phyloP scores from a whole-genome alignment of 1,139 yeast genomes.

The Saccharomycopsis hybrid region DNA sequence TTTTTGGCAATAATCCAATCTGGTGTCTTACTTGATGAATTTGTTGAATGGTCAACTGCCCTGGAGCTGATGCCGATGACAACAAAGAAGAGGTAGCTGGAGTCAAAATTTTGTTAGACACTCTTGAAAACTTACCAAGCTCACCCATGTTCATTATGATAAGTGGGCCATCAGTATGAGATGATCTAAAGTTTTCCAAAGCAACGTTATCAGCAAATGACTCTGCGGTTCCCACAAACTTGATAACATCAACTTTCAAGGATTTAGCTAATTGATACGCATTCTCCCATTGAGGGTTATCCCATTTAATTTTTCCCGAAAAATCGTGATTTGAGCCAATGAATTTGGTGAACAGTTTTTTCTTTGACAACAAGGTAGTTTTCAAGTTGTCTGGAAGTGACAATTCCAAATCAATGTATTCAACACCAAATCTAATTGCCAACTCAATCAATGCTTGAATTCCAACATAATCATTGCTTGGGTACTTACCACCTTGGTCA shows the following conservation, averaged over 20 bases:
- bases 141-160: slow-evolving; percentile 81
- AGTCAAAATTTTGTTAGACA: slow-evolving; percentile 66
- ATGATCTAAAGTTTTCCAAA: slow-evolving; percentile 60
- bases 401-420: slow-evolving; percentile 45
- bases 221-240: slow-evolving; percentile 76
- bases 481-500: slow-evolving; percentile 79
- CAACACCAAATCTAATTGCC: slow-evolving; percentile 61
- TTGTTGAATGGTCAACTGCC: slow-evolving; percentile 58
- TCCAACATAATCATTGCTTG: slow-evolving; percentile 43
- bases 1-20: slow-evolving; percentile 51
- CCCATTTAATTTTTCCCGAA: slow-evolving; percentile 58
- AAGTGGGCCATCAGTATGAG: slow-evolving; percentile 52
- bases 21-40: slow-evolving; percentile 53
- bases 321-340: slow-evolving; percentile 82
- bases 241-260: slow-evolving; percentile 66
- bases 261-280: slow-evolving; percentile 61
- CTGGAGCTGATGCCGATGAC: slow-evolving; percentile 70
- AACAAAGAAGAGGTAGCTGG: slow-evolving; percentile 72
- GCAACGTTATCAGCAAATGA: slow-evolving; percentile 59
- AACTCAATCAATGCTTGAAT: slow-evolving; percentile 48
- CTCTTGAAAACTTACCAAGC: slow-evolving; percentile 71
- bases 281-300: slow-evolving; percentile 63
- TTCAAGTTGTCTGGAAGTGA: slow-evolving; percentile 39
- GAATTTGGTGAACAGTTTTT: slow-evolving; percentile 56
- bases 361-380: slow-evolving; percentile 36